Percentiles rank a stretch among this genome's conserved stretches.
These are phyloP conservation scores for Leccinum insolens DNA, from an alignment of 1,284 basidiomycete genomes.

Conservation along the genomic window DNA sequence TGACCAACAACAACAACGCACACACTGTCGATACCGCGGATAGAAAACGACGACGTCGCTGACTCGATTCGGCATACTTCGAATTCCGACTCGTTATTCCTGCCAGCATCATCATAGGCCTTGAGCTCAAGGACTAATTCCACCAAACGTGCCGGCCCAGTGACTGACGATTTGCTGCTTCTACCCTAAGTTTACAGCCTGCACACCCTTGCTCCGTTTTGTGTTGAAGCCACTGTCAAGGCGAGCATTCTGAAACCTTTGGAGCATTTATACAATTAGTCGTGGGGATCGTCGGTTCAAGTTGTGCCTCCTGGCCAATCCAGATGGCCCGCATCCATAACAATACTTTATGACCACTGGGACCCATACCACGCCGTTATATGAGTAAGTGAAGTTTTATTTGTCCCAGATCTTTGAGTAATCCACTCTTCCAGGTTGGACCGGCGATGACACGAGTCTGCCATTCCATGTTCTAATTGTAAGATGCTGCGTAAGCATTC, in stretches of 20 bases:
- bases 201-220: background rate
- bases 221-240: background rate
- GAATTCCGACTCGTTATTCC: background rate
- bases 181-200: background rate
- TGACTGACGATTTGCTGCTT: background rate
- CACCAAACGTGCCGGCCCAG: background rate
- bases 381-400: background rate
- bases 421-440: background rate
- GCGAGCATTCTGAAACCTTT: too few relatives aligned
- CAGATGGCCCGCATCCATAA: background rate
- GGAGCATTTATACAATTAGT: background rate
- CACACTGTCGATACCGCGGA: background rate
- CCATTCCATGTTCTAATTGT: background rate
- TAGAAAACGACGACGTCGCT: background rate
- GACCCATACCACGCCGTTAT: background rate
- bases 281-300: background rate
- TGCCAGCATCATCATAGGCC: too few relatives aligned
- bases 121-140: background rate
- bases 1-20: background rate
- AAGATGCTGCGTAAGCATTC: background rate
- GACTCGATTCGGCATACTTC: background rate
- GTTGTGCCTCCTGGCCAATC: background rate
- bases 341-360: background rate
- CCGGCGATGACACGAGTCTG: background rate
- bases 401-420: background rate